Evolutionary conservation across 2,329 filamentous ascomycete species (phyloP).

Genomic region (Phyllosticta capitalensis): DNA sequence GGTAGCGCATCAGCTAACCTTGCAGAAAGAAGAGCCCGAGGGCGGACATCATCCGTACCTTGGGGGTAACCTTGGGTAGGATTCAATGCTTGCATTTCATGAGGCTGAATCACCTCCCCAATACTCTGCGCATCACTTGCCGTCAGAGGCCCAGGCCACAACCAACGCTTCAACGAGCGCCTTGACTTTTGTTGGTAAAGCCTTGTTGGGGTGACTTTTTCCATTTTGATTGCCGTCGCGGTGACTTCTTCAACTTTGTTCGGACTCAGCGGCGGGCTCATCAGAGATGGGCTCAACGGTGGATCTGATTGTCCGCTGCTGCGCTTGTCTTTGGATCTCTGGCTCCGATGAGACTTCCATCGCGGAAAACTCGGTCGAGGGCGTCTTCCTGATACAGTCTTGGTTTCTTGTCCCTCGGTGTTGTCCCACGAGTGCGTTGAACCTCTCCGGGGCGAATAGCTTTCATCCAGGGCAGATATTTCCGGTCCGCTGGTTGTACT

Average conservation of each 20-base stretch:
- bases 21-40: background rate
- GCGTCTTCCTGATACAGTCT: background rate
- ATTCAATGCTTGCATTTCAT: background rate
- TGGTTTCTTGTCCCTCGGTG: background rate
- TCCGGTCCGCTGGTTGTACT: background rate
- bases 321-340: background rate
- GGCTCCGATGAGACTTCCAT: slow-evolving; percentile 1
- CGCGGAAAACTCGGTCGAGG: background rate
- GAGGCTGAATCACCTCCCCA: background rate
- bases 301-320: background rate
- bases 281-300: background rate
- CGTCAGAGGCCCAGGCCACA: background rate
- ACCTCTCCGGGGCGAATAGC: background rate
- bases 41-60: background rate
- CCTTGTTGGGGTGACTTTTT: background rate
- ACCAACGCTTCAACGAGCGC: slow-evolving; percentile 1
- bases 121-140: slow-evolving; percentile 4
- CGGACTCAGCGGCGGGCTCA: background rate
- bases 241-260: background rate
- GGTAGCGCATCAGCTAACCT: background rate
- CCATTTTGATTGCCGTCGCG: background rate
- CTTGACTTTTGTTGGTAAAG: background rate
- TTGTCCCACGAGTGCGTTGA: background rate
- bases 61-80: background rate
- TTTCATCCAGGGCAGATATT: background rate